These are phyloP conservation scores for Cladosporium halotolerans DNA, from an alignment of 2,329 filamentous ascomycete genomes.

Conservation along the genomic window DNA sequence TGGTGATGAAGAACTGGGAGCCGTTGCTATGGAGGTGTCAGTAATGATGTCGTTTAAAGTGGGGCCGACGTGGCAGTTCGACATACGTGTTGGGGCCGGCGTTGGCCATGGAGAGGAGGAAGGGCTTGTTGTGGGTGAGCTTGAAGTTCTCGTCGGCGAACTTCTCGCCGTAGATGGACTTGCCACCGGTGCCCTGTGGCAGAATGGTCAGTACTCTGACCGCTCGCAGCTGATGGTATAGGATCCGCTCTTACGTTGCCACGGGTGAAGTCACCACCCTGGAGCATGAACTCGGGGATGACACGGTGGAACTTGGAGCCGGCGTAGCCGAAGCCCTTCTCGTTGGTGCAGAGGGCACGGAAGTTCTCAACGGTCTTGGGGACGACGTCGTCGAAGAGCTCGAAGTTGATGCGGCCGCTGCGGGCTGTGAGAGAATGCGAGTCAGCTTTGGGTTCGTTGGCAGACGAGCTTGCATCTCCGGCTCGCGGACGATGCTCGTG, in stretches of 20 bases:
- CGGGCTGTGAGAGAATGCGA: conserved; percentile 49
- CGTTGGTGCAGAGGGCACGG: conserved; percentile 86
- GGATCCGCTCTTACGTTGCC: conserved; percentile 66
- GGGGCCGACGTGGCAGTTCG: background rate
- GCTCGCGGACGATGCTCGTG: background rate
- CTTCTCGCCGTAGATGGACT: conserved; percentile 96
- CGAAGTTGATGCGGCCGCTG: conserved; percentile 76
- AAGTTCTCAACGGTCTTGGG: conserved; percentile 98
- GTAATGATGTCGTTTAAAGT: background rate
- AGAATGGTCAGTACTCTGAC: background rate
- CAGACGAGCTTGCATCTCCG: too few relatives aligned
- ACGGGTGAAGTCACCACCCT: conserved; percentile 93
- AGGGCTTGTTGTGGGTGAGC: conserved; percentile 83
- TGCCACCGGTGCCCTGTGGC: conserved; percentile 79
- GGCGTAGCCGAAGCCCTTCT: conserved; percentile 78
- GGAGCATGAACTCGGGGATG: conserved; percentile 98
- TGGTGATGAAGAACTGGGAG: conserved; percentile 69
- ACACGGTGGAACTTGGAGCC: conserved; percentile 91
- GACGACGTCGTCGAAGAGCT: conserved; percentile 76
- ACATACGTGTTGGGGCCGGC: conserved; percentile 87
- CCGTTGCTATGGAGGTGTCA: conserved; percentile 49
- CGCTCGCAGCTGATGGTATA: background rate
- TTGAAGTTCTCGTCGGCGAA: conserved; percentile 97
- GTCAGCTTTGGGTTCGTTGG: conserved; percentile 13
- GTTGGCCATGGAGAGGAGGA: conserved; percentile 96